Percentiles rank a stretch among this genome's conserved stretches.
phyloP scores from a whole-genome alignment of 2,329 filamentous ascomycete genomes.

The Beauveria sp. region DNA sequence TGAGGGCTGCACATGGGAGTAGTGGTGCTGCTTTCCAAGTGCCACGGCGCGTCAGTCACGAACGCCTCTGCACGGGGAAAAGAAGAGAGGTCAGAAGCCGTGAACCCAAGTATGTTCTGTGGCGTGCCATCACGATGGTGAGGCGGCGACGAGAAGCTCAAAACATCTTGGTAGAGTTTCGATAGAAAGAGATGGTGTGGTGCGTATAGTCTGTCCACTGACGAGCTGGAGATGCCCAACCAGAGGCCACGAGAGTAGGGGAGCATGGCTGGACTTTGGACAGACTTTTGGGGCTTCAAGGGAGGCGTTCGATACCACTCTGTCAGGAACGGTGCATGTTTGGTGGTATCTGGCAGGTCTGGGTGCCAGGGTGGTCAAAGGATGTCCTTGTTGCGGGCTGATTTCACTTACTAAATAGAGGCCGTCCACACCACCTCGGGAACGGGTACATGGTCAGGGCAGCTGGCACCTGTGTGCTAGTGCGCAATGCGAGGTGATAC shows the following conservation, averaged over 20 bases:
- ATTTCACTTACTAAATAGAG: background rate
- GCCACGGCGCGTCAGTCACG: conserved; percentile 4
- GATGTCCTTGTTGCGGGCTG: background rate
- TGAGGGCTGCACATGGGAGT: background rate
- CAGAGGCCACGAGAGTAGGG: background rate
- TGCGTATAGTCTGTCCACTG: background rate
- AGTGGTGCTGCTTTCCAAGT: background rate
- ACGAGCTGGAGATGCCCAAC: conserved; percentile 6
- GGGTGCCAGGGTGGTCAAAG: background rate
- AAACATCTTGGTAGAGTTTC: background rate
- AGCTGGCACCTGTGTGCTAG: background rate
- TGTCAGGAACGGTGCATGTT: conserved; percentile 3
- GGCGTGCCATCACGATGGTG: background rate
- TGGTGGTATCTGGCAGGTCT: background rate
- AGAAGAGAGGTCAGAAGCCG: background rate
- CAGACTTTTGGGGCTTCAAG: background rate
- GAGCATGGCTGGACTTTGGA: background rate
- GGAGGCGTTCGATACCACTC: conserved; percentile 7
- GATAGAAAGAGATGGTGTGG: background rate
- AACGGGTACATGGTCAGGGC: background rate
- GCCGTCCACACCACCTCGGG: background rate
- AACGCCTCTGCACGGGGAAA: conserved; percentile 1
- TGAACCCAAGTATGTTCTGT: background rate
- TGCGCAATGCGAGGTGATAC: conserved; percentile 6
- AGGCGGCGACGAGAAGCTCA: background rate